Evolutionary conservation across 2,329 filamentous ascomycete species (phyloP).

Genomic region (Diaporthe longicolla): DNA sequence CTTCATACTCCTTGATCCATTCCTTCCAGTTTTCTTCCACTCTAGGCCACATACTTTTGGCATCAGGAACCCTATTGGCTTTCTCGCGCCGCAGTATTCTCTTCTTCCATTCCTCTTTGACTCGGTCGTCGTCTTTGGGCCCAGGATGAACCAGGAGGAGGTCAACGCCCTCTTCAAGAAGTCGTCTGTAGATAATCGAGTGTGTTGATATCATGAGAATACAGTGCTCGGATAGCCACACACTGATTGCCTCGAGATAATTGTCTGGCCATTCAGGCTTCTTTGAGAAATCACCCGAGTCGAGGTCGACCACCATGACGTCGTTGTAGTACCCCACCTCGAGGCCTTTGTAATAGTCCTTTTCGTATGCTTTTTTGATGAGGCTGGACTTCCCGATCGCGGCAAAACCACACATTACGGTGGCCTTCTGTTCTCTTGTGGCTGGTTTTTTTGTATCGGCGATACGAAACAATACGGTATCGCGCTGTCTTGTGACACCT

Average conservation of each 20-base stretch:
- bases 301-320: not conserved
- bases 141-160: conserved; percentile 16
- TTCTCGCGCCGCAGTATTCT: not conserved
- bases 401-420: conserved; percentile 19
- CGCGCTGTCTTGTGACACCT: no score
- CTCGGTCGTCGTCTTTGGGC: not conserved
- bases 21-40: not conserved
- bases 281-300: conserved; percentile 1
- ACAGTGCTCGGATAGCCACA: not conserved
- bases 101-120: conserved; percentile 25
- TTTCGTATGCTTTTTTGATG: not conserved
- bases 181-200: not conserved
- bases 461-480: no score
- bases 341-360: not conserved
- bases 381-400: conserved; percentile 25
- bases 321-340: not conserved
- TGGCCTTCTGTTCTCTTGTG: not conserved
- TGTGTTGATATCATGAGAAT: conserved; percentile 23
- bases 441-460: not conserved
- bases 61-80: no score
- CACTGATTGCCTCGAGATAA: conserved; percentile 5
- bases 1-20: not conserved
- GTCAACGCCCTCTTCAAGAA: not conserved
- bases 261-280: not conserved
- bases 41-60: not conserved